Evolutionary conservation across 2,329 filamentous ascomycete genomes (phyloP).

Genomic region (Neocucurbitaria cava): DNA sequence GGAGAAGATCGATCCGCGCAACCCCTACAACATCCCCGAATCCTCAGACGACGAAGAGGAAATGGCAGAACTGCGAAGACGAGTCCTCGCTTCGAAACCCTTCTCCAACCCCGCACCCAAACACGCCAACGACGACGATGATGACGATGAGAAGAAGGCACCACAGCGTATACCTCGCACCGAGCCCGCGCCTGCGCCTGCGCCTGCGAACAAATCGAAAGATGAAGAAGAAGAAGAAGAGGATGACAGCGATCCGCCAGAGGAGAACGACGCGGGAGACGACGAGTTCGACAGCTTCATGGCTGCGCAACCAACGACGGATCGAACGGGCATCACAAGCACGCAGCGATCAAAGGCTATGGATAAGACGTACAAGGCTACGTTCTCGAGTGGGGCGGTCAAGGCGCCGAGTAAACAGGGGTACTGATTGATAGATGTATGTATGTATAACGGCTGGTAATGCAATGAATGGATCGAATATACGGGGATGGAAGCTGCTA

Average conservation of each 20-base stretch:
- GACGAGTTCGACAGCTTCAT: constrained; percentile 93
- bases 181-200: constrained; percentile 50
- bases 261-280: constrained; percentile 68
- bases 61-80: constrained; percentile 90
- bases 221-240: constrained; percentile 59
- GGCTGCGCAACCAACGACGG: constrained; percentile 86
- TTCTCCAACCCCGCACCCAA: constrained; percentile 69
- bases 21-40: constrained; percentile 79
- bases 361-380: constrained; percentile 38
- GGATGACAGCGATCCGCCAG: constrained; percentile 69
- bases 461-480: background rate
- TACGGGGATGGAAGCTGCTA: background rate
- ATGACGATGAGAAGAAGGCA: constrained; percentile 57
- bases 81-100: constrained; percentile 89
- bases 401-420: constrained; percentile 27
- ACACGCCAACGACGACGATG: constrained; percentile 22
- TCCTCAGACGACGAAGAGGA: constrained; percentile 79
- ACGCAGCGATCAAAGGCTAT: constrained; percentile 61
- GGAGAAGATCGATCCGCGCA: constrained; percentile 60
- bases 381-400: constrained; percentile 41
- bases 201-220: too few species aligned
- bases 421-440: constrained; percentile 10
- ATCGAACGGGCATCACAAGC: constrained; percentile 75
- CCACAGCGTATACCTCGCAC: constrained; percentile 70
- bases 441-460: background rate